phyloP scores from a whole-genome alignment of 441 rosid species.

The Syzygium syzygioides region DNA sequence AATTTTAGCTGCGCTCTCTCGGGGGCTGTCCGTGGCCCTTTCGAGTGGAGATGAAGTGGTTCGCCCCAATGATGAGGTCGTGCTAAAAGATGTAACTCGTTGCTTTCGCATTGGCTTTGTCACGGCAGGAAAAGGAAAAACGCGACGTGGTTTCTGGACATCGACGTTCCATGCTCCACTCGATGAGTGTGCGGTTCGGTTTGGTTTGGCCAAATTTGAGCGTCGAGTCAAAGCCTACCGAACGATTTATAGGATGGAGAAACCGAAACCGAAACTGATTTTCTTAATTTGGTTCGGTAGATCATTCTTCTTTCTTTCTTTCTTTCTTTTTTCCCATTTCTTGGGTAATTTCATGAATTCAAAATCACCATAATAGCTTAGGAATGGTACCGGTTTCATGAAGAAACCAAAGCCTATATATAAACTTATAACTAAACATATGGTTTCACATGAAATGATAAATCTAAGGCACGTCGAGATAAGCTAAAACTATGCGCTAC shows the following conservation, averaged over 20 bases:
- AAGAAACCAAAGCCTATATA: neutral
- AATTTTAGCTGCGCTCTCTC: neutral
- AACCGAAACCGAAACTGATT: neutral
- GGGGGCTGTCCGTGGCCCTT: neutral
- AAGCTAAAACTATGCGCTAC: neutral
- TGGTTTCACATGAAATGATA: neutral
- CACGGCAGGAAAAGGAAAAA: neutral
- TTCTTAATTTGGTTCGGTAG: neutral
- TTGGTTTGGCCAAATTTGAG: neutral
- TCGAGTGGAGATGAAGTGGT: neutral
- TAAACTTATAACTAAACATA: neutral
- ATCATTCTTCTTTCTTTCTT: neutral
- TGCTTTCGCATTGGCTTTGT: neutral
- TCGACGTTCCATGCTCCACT: neutral
- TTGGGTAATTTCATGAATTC: neutral
- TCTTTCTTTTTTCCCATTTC: neutral
- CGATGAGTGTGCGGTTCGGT: neutral
- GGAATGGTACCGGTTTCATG: neutral
- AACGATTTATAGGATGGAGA: neutral
- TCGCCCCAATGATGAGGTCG: neutral
- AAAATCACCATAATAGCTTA: neutral
- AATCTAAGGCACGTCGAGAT: neutral
- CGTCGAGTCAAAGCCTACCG: neutral
- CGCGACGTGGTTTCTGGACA: neutral
- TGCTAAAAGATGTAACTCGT: neutral